Base-by-base conservation (phyloP, 768 basidiomycete genomes). In the Podaxis sp. region DNA sequence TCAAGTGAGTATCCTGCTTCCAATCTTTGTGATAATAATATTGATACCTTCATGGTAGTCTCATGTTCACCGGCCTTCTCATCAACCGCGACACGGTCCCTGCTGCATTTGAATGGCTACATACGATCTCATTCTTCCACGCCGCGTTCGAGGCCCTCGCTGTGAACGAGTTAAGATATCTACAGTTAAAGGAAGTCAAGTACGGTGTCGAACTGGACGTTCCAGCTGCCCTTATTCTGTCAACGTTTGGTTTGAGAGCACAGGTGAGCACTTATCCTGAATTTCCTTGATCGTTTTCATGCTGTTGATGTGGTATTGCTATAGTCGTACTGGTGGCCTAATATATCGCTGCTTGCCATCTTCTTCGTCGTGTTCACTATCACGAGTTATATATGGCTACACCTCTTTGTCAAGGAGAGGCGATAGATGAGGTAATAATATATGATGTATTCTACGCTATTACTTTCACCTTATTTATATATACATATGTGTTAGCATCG, bases 251-350 rank as follows among this genome's bases (percentile, higher is more conserved):
- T 4, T 86, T 99, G 57, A 84, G 88, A 63, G 89, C 96, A 28
- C 93, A 95, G 81, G 92, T 82, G 68, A 17, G 74, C 67, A 19
- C 44, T 28, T 30, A 24, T 52, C 15, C 77, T 75, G 72, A n/a
- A 7, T 48, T 13, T 11, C 44, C 22, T 2, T 17, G 3, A 57
- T 24, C 52, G 30, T 17, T 12, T 15, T 13, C 12, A 26, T 48
- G 17, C 42, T 28, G 13, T 39, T 69, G 39, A 70, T 46, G 46
- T 26, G 22, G 4, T 46, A 6, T 59, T 55, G 15, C 6, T 64
- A 4, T 60, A 84, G 83, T 95, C 96, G 0, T 99, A 96, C 81
- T 99, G 97, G 97, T 99, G 93, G 93, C 97, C 97, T 0, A 96
- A 99, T 72, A 92, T 95, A 38, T 82, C 88, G 0, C 76, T 95